Percentiles rank a stretch among this genome's conserved stretches.
Evolutionary conservation across 352 stramenopile species (phyloP).

Genomic region (Albugo laibachii): DNA sequence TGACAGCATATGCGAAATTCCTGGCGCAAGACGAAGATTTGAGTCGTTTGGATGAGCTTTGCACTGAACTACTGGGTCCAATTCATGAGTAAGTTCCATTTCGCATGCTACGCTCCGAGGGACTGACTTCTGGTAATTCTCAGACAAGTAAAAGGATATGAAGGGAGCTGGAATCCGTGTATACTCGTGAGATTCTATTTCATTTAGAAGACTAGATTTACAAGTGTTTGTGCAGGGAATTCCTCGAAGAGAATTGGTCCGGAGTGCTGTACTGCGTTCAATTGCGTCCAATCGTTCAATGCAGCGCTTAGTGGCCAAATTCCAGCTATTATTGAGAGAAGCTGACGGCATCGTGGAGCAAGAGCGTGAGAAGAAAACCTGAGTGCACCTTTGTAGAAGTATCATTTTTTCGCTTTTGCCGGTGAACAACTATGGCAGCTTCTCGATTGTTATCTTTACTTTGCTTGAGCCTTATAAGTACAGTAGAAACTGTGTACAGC

Average conservation of each 20-base stretch:
- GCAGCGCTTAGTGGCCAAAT: slow-evolving; percentile 68
- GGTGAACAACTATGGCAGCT: too few relatives aligned
- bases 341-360: too few relatives aligned
- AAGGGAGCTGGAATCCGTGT: slow-evolving; percentile 11
- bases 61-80: slow-evolving; percentile 53
- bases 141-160: slow-evolving; percentile 14
- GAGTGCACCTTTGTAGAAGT: too few relatives aligned
- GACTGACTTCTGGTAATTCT: not conserved
- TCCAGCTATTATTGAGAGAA: slow-evolving; percentile 40
- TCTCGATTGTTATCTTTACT: too few relatives aligned
- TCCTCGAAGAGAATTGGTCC: slow-evolving; percentile 54
- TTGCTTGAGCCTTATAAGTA: too few relatives aligned
- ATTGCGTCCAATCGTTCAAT: slow-evolving; percentile 64
- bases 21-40: slow-evolving; percentile 66
- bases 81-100: slow-evolving; percentile 29
- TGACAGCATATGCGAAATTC: slow-evolving; percentile 66
- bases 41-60: slow-evolving; percentile 47
- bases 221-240: slow-evolving; percentile 17
- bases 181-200: not conserved
- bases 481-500: too few relatives aligned
- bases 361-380: too few relatives aligned
- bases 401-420: too few relatives aligned
- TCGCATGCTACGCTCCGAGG: not conserved
- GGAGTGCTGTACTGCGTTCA: slow-evolving; percentile 40
- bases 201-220: not conserved